Evolutionary conservation across 371 early-diverging fungal genomes (phyloP).

Genomic region (Cokeromyces recurvatus): DNA sequence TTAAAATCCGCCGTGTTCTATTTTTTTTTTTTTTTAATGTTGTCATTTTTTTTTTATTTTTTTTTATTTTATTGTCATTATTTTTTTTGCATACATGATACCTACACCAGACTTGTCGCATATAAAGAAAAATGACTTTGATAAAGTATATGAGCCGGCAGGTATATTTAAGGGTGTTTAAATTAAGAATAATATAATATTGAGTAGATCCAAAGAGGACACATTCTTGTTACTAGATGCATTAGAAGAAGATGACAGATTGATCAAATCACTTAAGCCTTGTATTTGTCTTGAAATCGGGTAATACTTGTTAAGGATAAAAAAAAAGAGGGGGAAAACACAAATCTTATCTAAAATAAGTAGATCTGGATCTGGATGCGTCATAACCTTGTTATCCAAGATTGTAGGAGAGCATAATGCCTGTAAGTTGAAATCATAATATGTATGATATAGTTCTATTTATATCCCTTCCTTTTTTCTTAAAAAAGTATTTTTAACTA

Average conservation of each 20-base stretch:
- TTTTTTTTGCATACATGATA: constrained; percentile 47
- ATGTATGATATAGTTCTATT: too few species aligned
- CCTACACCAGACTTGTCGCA: constrained; percentile 78
- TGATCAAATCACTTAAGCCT: constrained; percentile 54
- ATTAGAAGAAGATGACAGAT: constrained; percentile 70
- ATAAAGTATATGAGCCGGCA: constrained; percentile 85
- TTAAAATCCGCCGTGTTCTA: too few species aligned
- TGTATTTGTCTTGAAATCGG: constrained; percentile 83
- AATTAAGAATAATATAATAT: neutral
- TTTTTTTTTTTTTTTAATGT: too few species aligned
- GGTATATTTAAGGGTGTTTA: constrained; percentile 32
- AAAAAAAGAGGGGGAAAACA: too few species aligned
- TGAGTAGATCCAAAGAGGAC: constrained; percentile 87
- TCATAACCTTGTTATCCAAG: constrained; percentile 70
- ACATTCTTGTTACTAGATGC: constrained; percentile 90
- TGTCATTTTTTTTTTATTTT: too few species aligned
- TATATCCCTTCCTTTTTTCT: too few species aligned
- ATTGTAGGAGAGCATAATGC: constrained; percentile 44
- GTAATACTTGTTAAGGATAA: too few species aligned
- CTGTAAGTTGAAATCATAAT: constrained; percentile 33
- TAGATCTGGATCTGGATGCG: constrained; percentile 89
- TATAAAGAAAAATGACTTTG: constrained; percentile 59
- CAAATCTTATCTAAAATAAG: too few species aligned
- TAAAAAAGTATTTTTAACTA: constrained; percentile 59
- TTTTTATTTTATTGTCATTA: too few species aligned